phyloP scores from a whole-genome alignment of 257 asterid species.

The Echium plantagineum region DNA sequence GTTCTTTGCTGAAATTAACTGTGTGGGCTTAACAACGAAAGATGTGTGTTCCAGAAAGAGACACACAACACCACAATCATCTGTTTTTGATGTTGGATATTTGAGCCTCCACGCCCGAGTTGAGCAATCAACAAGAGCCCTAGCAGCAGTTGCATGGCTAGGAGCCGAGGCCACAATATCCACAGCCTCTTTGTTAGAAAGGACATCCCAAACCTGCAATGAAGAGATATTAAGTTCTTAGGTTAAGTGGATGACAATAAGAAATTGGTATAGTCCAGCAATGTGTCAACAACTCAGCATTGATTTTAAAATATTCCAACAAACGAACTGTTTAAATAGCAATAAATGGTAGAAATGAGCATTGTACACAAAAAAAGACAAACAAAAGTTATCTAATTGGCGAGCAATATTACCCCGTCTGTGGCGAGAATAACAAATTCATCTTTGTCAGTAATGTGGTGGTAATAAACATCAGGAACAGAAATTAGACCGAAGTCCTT shows the following conservation, averaged over 20 bases:
- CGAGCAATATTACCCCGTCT: constrained; percentile 60
- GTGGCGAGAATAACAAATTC: constrained; percentile 85
- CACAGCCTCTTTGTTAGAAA: constrained; percentile 88
- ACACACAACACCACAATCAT: constrained; percentile 93
- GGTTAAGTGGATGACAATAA: not conserved
- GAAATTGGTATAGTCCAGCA: not conserved
- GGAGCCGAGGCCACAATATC: constrained; percentile 93
- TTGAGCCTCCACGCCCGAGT: constrained; percentile 96
- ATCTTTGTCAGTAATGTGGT: constrained; percentile 50
- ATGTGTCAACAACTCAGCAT: too few species aligned
- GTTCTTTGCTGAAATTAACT: constrained; percentile 8
- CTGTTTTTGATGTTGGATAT: constrained; percentile 93
- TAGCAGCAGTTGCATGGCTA: constrained; percentile 62
- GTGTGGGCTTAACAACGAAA: constrained; percentile 13
- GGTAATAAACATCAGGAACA: constrained; percentile 89
- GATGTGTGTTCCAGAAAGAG: constrained; percentile 41
- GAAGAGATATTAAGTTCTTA: not conserved
- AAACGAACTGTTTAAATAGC: too few species aligned
- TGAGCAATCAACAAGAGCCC: constrained; percentile 93
- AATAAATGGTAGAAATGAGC: too few species aligned
- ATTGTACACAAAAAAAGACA: too few species aligned
- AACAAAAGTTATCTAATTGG: not conserved
- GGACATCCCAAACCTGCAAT: constrained; percentile 94
- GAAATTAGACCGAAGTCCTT: constrained; percentile 96
- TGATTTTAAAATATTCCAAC: too few species aligned